phyloP scores from a whole-genome alignment of 495 filamentous ascomycete genomes.

The Tuber aestivum region DNA sequence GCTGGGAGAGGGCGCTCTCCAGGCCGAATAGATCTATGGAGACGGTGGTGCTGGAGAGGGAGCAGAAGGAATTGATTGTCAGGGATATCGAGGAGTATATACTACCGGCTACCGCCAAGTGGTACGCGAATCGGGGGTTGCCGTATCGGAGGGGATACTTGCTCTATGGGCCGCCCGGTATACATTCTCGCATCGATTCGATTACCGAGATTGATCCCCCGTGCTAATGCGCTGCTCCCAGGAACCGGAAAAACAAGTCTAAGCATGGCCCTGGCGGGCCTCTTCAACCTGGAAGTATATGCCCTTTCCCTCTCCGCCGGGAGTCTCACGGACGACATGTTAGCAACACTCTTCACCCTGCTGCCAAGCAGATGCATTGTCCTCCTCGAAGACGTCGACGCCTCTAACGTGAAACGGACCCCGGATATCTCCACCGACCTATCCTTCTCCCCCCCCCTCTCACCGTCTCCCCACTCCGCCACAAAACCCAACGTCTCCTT shows the following conservation, averaged over 20 bases:
- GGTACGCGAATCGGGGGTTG: conserved; percentile 77
- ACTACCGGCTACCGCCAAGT: conserved; percentile 62
- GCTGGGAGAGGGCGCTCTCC: conserved; percentile 20
- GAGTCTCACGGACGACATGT: conserved; percentile 60
- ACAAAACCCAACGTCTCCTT: conserved; percentile 50
- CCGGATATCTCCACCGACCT: conserved; percentile 13
- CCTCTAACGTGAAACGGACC: conserved; percentile 60
- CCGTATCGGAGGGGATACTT: conserved; percentile 90
- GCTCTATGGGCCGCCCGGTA: conserved; percentile 58
- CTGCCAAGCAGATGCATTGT: conserved; percentile 65
- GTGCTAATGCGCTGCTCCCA: conserved; percentile 15
- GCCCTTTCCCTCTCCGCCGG: conserved; percentile 59
- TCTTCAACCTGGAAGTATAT: conserved; percentile 64
- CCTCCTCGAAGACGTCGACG: conserved; percentile 68
- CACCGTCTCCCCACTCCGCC: neutral
- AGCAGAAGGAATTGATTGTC: conserved; percentile 64
- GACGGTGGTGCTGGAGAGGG: conserved; percentile 72
- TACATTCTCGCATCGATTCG: neutral
- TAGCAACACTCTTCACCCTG: conserved; percentile 61
- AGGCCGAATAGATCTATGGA: conserved; percentile 67
- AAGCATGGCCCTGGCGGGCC: conserved; percentile 60
- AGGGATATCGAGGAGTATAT: conserved; percentile 84
- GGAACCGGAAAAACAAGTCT: conserved; percentile 53
- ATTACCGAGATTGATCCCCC: neutral
- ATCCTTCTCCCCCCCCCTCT: neutral